Percentiles rank a stretch among this genome's conserved stretches.
phyloP scores from a whole-genome alignment of 306 rosid genomes.

The Prunus mume region DNA sequence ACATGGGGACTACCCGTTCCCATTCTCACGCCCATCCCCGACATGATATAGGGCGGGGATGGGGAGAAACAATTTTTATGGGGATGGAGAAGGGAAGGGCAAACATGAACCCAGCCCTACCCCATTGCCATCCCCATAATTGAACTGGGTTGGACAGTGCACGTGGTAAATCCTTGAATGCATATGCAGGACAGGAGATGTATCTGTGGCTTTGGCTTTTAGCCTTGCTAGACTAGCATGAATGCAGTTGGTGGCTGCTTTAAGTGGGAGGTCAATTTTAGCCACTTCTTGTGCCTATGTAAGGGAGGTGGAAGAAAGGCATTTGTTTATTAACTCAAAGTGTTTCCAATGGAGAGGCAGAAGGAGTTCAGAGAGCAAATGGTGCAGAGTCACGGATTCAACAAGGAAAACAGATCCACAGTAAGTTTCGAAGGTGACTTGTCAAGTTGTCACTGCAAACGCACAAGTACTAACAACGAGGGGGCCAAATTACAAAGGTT shows the following conservation, averaged over 20 bases:
- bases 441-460: constrained; percentile 11
- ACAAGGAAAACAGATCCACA: neutral
- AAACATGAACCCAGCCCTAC: too few species aligned
- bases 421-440: neutral
- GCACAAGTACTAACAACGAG: neutral
- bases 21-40: too few species aligned
- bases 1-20: too few species aligned
- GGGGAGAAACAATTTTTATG: too few species aligned
- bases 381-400: neutral
- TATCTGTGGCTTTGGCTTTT: neutral
- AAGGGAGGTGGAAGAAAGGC: neutral
- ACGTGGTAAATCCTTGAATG: too few species aligned
- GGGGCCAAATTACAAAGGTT: neutral
- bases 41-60: too few species aligned
- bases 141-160: neutral
- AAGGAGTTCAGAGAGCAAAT: too few species aligned
- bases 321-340: neutral
- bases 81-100: too few species aligned
- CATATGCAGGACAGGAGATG: too few species aligned
- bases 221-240: neutral
- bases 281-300: neutral
- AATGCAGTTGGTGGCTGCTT: neutral
- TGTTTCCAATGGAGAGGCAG: neutral
- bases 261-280: neutral
- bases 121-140: too few species aligned